Evolutionary conservation across 2,329 filamentous ascomycete species (phyloP).

Genomic region (Diplodia sapinea): DNA sequence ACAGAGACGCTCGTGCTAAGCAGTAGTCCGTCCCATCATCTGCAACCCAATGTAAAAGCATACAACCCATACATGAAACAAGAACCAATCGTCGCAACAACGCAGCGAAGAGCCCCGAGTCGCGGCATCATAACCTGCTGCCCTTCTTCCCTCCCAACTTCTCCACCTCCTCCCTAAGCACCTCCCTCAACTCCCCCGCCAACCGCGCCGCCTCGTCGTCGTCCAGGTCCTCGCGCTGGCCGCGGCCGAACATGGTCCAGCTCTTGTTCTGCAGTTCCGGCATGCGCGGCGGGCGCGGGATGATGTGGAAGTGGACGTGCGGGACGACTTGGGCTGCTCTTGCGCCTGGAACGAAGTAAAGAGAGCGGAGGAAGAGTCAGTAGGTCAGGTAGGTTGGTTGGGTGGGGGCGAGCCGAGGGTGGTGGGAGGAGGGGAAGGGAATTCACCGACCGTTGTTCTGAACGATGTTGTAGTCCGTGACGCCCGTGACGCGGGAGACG

Average conservation of each 20-base stretch:
- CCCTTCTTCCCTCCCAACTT: too few species aligned
- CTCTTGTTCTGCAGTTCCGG: constrained; percentile 63
- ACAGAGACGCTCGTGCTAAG: neutral
- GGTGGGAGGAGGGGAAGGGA: neutral
- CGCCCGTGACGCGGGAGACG: constrained; percentile 70
- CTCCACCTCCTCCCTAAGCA: constrained; percentile 48
- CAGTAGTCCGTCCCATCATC: neutral
- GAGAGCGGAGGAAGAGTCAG: neutral
- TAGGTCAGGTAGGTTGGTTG: too few species aligned
- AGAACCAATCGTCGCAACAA: too few species aligned
- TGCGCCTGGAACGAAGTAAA: constrained; percentile 58
- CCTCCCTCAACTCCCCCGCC: constrained; percentile 57
- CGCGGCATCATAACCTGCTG: neutral
- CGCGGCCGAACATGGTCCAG: constrained; percentile 84
- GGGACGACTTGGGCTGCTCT: constrained; percentile 90
- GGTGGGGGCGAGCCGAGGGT: too few species aligned
- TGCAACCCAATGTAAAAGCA: neutral
- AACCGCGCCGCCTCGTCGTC: constrained; percentile 72
- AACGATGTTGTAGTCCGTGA: constrained; percentile 91
- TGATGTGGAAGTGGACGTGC: constrained; percentile 94
- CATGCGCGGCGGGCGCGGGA: constrained; percentile 71
- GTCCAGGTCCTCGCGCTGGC: constrained; percentile 74
- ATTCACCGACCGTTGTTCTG: constrained; percentile 78
- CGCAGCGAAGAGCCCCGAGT: too few species aligned
- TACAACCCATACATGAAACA: neutral